phyloP scores from a whole-genome alignment of 1,284 basidiomycete genomes.

The Caloboletus firmus region DNA sequence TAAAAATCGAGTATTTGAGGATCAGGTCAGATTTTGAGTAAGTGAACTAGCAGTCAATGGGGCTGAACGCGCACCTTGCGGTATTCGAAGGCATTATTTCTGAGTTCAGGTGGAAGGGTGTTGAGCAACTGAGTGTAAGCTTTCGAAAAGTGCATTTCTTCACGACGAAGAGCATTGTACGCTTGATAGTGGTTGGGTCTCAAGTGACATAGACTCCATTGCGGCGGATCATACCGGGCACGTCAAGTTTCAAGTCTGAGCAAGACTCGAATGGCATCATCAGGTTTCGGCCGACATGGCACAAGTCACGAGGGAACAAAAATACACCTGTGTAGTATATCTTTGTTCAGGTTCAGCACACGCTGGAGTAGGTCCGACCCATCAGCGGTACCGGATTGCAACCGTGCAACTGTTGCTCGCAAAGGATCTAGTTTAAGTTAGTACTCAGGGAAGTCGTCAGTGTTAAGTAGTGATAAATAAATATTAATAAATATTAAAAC shows the following conservation, averaged over 20 bases:
- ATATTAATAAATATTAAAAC: not conserved
- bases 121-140: slow-evolving; percentile 70
- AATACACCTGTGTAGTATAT: not conserved
- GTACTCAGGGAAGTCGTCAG: too few species aligned
- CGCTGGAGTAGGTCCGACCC: too few species aligned
- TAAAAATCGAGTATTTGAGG: slow-evolving; percentile 32
- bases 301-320: too few species aligned
- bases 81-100: slow-evolving; percentile 84
- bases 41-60: not conserved
- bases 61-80: slow-evolving; percentile 60
- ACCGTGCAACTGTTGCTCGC: too few species aligned
- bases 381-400: too few species aligned
- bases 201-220: not conserved
- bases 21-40: not conserved
- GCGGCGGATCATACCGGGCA: not conserved
- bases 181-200: not conserved
- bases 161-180: not conserved
- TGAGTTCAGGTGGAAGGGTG: slow-evolving; percentile 73
- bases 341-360: too few species aligned
- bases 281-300: not conserved
- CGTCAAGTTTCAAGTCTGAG: not conserved
- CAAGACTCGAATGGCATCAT: not conserved
- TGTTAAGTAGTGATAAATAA: not conserved
- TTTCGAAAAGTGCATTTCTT: slow-evolving; percentile 79
- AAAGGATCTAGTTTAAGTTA: too few species aligned